Percentiles rank a stretch among this genome's conserved stretches.
phyloP scores from a whole-genome alignment of 768 basidiomycete genomes.

The Thelephora ganbajun region DNA sequence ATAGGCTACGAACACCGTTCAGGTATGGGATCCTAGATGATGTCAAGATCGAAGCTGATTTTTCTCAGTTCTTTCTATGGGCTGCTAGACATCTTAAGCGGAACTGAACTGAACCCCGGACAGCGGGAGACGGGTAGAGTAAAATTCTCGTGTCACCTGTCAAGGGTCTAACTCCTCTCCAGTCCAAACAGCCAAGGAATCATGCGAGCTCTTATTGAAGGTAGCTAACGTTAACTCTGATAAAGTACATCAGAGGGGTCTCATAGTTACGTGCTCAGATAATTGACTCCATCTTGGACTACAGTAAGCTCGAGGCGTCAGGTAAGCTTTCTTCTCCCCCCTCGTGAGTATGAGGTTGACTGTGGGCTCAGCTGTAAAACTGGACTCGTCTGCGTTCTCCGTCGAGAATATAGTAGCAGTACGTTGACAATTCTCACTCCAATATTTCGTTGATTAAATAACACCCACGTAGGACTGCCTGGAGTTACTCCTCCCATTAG shows the following conservation, averaged over 20 bases:
- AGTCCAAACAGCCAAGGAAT: constrained; percentile 71
- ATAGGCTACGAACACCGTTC: constrained; percentile 51
- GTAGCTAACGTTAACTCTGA: constrained; percentile 15
- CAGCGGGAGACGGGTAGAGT: constrained; percentile 54
- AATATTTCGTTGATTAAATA: neutral
- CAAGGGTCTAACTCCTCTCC: constrained; percentile 2
- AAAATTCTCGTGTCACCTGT: too few species aligned
- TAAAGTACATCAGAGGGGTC: neutral
- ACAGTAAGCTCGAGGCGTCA: constrained; percentile 68
- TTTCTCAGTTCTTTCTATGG: constrained; percentile 56
- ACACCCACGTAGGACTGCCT: constrained; percentile 43
- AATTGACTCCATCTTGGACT: constrained; percentile 68
- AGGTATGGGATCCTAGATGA: constrained; percentile 25
- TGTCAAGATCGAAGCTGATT: neutral
- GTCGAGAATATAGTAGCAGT: constrained; percentile 64
- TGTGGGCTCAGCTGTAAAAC: constrained; percentile 38
- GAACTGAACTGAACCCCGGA: constrained; percentile 53
- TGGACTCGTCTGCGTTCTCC: constrained; percentile 51
- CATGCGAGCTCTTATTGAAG: constrained; percentile 62
- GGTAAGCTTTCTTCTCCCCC: constrained; percentile 22
- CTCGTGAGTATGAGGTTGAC: constrained; percentile 3
- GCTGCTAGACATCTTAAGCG: constrained; percentile 56
- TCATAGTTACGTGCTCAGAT: constrained; percentile 27
- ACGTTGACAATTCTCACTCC: constrained; percentile 9
- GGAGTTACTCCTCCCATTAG: constrained; percentile 64